Evolutionary conservation across 2,329 filamentous ascomycete species (phyloP).

Genomic region (Aulographum hederae): DNA sequence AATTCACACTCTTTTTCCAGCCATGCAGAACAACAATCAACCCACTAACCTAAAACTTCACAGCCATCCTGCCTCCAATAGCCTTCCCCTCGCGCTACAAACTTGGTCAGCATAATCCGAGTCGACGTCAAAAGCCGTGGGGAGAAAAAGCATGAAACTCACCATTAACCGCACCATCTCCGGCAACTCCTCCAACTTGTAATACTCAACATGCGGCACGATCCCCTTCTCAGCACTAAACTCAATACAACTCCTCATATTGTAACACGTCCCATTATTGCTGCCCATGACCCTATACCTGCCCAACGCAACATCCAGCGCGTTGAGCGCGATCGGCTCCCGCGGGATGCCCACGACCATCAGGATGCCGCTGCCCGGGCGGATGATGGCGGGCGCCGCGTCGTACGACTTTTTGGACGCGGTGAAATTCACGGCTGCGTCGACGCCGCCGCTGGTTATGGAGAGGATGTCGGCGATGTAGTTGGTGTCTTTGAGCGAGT

Average conservation of each 20-base stretch:
- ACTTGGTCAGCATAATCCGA: no score
- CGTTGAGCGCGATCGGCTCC: conserved; percentile 14
- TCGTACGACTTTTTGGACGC: conserved; percentile 10
- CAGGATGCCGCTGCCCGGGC: conserved; percentile 12
- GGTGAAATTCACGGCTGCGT: background rate
- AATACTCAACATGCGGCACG: conserved; percentile 12
- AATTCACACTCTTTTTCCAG: no score
- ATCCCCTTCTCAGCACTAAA: conserved; percentile 16
- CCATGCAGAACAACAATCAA: no score
- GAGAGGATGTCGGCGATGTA: background rate
- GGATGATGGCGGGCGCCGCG: conserved; percentile 14
- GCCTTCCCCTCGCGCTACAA: no score
- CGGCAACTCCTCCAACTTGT: conserved; percentile 14
- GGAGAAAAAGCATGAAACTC: no score
- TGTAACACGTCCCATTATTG: conserved; percentile 15
- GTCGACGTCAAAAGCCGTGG: no score
- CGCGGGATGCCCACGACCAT: conserved; percentile 17
- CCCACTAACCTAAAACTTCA: no score
- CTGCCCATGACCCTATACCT: conserved; percentile 12
- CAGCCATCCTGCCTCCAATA: no score
- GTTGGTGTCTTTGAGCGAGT: background rate
- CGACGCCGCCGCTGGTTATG: background rate
- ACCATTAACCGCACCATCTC: conserved; percentile 17
- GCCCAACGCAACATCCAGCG: conserved; percentile 14
- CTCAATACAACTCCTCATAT: conserved; percentile 15